Base-by-base conservation (phyloP, 371 early-diverging fungal genomes). In the Rhizopus delemar region DNA sequence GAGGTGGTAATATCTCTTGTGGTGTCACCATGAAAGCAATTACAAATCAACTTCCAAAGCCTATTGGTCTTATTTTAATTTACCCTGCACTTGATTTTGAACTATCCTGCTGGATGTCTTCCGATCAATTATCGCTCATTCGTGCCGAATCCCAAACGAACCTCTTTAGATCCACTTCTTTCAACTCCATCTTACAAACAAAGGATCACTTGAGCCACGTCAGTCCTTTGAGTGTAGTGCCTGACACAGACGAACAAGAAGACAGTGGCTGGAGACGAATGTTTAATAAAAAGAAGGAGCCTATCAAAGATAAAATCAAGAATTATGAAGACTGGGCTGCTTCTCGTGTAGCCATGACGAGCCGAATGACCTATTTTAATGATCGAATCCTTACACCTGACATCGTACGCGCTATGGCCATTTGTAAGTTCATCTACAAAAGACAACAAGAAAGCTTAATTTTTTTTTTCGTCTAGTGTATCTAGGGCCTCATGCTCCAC, bases 51-150 rank as follows among this genome's bases (percentile, higher is more conserved):
- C 53, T 80, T 3, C 70, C 74, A 16, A 28, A 67, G 3, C 80
- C 80, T 11, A 77, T 70, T 5, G 94, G 91, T 4, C 56, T 96
- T n/a, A 68, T 98, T 8, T 77, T 96, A 36, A 85, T 93, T 16
- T 98, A 98, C 66, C 95, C 95, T 8, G 90, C 89, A 57, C 81
- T 96, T 38, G 88, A 93, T 52, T 92, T 94, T 63, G 93, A 96
- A 66, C 83, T 95, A 68, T 82, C 86, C 0, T 93, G 92, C 57
- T 96, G 96, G 95, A 90, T 96, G 88, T 81, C 90, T 0, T 81
- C 86, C 0, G 72, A 77, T 5, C 86, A 92, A 34, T 69, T 89
- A 4, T 77, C 84, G 3, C 66, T 80, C 5, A 75, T 80, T 22
- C 72, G 77, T 9, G 73, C 77, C 5, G 73, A 77, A 58, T 80